phyloP scores from a whole-genome alignment of 805 yeast species.

The Spathaspora girioi region DNA sequence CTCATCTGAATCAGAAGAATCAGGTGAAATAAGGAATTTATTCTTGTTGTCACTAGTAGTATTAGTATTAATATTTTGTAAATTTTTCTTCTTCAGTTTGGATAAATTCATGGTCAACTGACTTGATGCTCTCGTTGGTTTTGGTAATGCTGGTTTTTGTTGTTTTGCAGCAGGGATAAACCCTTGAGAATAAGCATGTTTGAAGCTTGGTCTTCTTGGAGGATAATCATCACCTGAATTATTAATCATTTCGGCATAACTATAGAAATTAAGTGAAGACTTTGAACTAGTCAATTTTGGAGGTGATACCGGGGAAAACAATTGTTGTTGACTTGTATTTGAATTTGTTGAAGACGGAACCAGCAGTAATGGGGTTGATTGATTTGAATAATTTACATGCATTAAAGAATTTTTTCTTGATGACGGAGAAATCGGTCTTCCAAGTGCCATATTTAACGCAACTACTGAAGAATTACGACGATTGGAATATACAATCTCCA shows the following conservation, averaged over 20 bases:
- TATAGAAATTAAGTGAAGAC: conserved; percentile 52
- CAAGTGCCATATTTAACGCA: conserved; percentile 47
- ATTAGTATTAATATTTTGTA: too few relatives aligned
- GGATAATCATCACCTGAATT: conserved; percentile 47
- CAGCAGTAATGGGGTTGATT: conserved; percentile 2
- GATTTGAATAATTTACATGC: conserved; percentile 10
- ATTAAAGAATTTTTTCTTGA: conserved; percentile 34
- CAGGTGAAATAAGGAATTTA: conserved; percentile 24
- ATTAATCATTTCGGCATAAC: conserved; percentile 76
- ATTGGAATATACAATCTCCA: conserved; percentile 63
- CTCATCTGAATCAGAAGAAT: conserved; percentile 23
- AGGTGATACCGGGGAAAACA: conserved; percentile 32
- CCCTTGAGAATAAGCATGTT: conserved; percentile 35
- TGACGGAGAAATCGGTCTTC: conserved; percentile 33
- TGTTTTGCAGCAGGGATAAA: not conserved
- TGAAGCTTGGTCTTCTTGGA: conserved; percentile 58
- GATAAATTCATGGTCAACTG: not conserved
- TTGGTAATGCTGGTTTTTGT: not conserved
- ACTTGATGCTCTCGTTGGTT: not conserved
- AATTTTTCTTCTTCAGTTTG: not conserved
- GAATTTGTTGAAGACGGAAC: not conserved
- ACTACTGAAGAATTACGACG: conserved; percentile 55
- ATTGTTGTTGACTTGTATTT: not conserved
- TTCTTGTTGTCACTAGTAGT: not conserved
- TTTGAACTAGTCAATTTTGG: conserved; percentile 35